Base-by-base conservation (phyloP, 148 eudicot species). In the Vaccinium darrowii region DNA sequence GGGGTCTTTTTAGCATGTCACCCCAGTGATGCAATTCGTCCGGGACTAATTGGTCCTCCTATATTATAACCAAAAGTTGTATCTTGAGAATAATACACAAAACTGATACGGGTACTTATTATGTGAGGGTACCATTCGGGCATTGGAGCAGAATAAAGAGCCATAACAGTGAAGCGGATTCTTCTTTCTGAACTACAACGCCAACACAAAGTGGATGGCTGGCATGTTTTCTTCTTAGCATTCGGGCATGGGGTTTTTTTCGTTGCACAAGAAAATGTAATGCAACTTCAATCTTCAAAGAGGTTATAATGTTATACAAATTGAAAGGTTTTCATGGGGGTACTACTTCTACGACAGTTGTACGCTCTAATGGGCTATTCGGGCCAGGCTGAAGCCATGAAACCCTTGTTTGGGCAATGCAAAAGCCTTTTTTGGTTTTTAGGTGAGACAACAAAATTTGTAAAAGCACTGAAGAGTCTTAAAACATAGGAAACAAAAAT, bases 1-100 rank as follows among this genome's bases (percentile, higher is more conserved):
- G 87, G 84, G 60, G n/a, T 73, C 39, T 86, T 86, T 69, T 78
- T 14, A 53, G 50, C 56, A 25, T 83, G 60, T 50, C 58, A 52
- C 79, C 85, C 51, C 33, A 65, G 80, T 27, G 79, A 71, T 77
- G 54, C 65, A 58, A 56, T n/a, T 78, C 54, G 21, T 82, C 33
- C 39, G 23, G 18, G 72, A 33, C 56, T 12, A 86, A 82, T 57
- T 25, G 51, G 39, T 78, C 50, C 57, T 16, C 58, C 65, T 73
- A 69, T 69, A 57, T 19, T 82, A 76, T 81, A 43, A 65, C 16
- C 47, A 4, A 56, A 82, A 9, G 51, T 67, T 69, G 71, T 63
- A 58, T 76, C 16, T 50, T 50, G 67, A 14, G 81, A 56, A 60
- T 10, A 23, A 78, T 76, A 83, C 57, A 18, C 71, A 50, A 23